Evolutionary conservation across 495 filamentous ascomycete genomes (phyloP).

Genomic region (Clohesyomyces aquaticus): DNA sequence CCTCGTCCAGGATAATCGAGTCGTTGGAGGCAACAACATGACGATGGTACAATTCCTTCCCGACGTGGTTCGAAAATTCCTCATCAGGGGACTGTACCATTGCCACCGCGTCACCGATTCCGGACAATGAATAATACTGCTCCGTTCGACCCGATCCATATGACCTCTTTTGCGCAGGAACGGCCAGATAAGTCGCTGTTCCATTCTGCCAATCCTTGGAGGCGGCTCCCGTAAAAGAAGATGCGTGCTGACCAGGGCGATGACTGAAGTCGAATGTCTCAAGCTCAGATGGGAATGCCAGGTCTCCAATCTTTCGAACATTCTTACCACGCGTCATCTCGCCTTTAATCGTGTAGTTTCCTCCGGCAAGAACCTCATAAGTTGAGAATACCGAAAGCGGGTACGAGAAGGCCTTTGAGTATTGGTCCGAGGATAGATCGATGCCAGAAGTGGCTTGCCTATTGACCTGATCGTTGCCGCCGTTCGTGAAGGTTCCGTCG

Average conservation of each 20-base stretch:
- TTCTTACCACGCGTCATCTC: slow-evolving; percentile 63
- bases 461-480: slow-evolving; percentile 66
- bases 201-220: slow-evolving; percentile 61
- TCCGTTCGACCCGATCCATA: slow-evolving; percentile 57
- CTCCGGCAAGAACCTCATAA: slow-evolving; percentile 48
- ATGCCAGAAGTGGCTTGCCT: slow-evolving; percentile 64
- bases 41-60: slow-evolving; percentile 51
- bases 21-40: slow-evolving; percentile 58
- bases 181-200: slow-evolving; percentile 56
- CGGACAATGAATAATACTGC: slow-evolving; percentile 59
- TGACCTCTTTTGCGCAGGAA: slow-evolving; percentile 52
- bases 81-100: slow-evolving; percentile 7
- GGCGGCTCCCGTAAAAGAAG: slow-evolving; percentile 48
- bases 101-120: slow-evolving; percentile 34
- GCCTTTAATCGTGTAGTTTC: slow-evolving; percentile 64
- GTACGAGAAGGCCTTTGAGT: slow-evolving; percentile 60
- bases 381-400: slow-evolving; percentile 65
- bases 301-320: slow-evolving; percentile 56
- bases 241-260: background rate
- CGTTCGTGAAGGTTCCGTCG: slow-evolving; percentile 58
- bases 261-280: slow-evolving; percentile 45
- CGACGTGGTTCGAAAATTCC: slow-evolving; percentile 6
- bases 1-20: slow-evolving; percentile 50
- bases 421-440: slow-evolving; percentile 54
- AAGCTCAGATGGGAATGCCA: slow-evolving; percentile 65